These are phyloP conservation scores for Jaltomata sinuosa DNA, from an alignment of 257 asterid genomes.

Conservation along the genomic window DNA sequence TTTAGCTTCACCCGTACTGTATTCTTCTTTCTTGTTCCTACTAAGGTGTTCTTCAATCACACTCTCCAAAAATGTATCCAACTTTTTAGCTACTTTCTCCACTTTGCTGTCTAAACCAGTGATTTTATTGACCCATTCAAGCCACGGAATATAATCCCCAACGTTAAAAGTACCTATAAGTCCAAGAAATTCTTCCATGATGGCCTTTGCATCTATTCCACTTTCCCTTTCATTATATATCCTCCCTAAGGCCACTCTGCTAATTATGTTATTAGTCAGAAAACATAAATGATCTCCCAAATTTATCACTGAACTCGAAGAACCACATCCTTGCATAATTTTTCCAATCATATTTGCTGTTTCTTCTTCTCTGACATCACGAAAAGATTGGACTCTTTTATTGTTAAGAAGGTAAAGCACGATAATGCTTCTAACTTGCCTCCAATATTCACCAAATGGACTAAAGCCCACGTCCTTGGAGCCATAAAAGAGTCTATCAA, in stretches of 20 bases:
- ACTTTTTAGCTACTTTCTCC: not conserved
- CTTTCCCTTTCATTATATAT: not conserved
- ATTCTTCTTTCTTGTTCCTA: not conserved
- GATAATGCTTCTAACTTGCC: slow-evolving; percentile 23
- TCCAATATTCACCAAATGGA: slow-evolving; percentile 37
- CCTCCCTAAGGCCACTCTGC: not conserved
- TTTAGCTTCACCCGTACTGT: not conserved
- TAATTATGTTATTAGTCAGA: not conserved
- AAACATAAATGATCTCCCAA: not conserved
- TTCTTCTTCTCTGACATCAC: slow-evolving; percentile 28
- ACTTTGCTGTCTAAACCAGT: not conserved
- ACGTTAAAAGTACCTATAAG: not conserved
- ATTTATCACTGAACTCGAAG: not conserved
- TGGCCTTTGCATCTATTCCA: not conserved
- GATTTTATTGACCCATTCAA: slow-evolving; percentile 1
- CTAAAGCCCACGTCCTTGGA: slow-evolving; percentile 19
- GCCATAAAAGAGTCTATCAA: slow-evolving; percentile 4
- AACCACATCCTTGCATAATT: not conserved
- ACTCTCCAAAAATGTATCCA: not conserved
- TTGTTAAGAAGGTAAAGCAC: slow-evolving; percentile 34
- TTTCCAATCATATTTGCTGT: not conserved
- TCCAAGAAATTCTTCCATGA: not conserved
- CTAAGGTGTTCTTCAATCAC: slow-evolving; percentile 1
- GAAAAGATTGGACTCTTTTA: not conserved
- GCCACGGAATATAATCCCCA: not conserved